Evolutionary conservation across 768 basidiomycete species (phyloP), one percentile per base, ranked within the genome.

Genomic region (Boletus fagicola): DNA sequence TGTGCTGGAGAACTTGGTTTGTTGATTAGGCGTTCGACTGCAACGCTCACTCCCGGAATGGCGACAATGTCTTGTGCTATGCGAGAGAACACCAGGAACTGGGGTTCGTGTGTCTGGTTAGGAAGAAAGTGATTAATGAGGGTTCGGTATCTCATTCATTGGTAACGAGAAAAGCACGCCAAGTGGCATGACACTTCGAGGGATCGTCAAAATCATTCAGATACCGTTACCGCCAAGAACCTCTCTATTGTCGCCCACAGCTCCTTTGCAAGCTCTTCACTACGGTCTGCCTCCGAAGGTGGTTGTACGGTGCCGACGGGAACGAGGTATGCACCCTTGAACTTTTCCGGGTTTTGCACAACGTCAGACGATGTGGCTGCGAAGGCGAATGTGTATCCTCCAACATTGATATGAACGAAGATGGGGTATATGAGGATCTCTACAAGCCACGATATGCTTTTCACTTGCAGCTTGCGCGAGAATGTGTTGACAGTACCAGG

Each of bases 401-500:
- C 75, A 11, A 60, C 60, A 44, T 65, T 65, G 5, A 60, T 49
- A 5, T 16, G 18, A 11, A 56, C 51, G 18, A 68, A 56, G 35
- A 70, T 60, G 12, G 62, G 68, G 13, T 54, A 65, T 8, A 64
- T 13, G 5, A 62, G 35, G 6, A 57, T 47, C 3, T 66, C 62
- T 40, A 70, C 45, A n/a, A 74, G 57, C 53, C 63, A 60, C 40
- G 57, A 57, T 28, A 70, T 46, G 43, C 49, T 24, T 35, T 33
- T 53, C 49, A 67, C n/a, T 15, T 54, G 56, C 3, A 66, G 65
- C 43, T 58, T 67, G 42, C 53, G 45, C 15, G 66, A 65, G 57
- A 72, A 72, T 1, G 75, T 76, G 44, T 66, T 61, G 43, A 76
- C 65, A 2, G 46, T 18, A 9, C 74, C 75, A 1, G 74, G 75